Evolutionary conservation across 2,329 filamentous ascomycete species (phyloP), one percentile per base, ranked within the genome.

Genomic region (Botrytis sinoallii): DNA sequence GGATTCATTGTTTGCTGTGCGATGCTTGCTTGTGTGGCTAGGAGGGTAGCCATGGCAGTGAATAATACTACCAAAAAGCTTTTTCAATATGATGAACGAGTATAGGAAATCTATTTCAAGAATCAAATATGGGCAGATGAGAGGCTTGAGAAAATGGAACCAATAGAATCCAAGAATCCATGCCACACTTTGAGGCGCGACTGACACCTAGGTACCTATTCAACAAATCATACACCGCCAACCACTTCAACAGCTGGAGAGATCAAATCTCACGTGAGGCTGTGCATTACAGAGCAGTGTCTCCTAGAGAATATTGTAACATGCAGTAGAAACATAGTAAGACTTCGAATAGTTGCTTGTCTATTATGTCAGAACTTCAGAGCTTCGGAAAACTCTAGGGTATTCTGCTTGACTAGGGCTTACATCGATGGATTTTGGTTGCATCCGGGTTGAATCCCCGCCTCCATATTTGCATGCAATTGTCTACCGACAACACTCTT

Each of bases 161-260:
- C 44, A 65, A 65, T 35, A 32, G n/a, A 44, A 46, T 57, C 20
- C 16, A 4, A 72, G 20, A 9, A 48, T 38, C 29, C 3, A 44
- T 72, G 63, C 48, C 38, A 59, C 60, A 38, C 29, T 40, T 20
- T 48, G 70, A 67, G 61, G 48, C 60, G 38, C 42, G 48, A 60
- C 44, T 66, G 42, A n/a, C 22, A 72, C 20, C 22, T 32, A 44
- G 42, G 22, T 14, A 72, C 20, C 22, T 32, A 44, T 44, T 46
- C 22, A 25, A 22, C 22, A 10, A 35, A 46, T 57, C 38, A 38
- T 35, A 64, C 22, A 35, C 44, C 52, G 40, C 38, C 35, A 66
- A 16, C 57, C 32, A 66, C 20, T 20, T 29, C 14, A 48, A 35
- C 29, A 1, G n/a, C n/a, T n/a, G n/a, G n/a, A n/a, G 61, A 44